These are phyloP conservation scores for Claviceps spartinae DNA, from an alignment of 2,329 filamentous ascomycete species.

Conservation along the genomic window DNA sequence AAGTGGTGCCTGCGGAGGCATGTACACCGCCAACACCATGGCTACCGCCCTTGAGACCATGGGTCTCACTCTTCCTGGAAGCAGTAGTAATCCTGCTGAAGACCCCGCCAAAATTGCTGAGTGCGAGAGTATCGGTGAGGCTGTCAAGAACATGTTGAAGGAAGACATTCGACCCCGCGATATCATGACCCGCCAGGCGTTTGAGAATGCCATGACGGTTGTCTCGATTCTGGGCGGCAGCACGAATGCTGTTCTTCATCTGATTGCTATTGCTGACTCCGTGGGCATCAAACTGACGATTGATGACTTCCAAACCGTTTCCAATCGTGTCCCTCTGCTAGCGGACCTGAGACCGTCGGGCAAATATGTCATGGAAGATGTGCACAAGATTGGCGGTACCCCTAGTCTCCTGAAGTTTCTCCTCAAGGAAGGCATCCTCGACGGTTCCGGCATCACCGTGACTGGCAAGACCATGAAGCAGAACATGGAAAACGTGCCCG, in stretches of 20 bases:
- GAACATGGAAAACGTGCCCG: constrained; percentile 65
- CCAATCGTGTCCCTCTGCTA: constrained; percentile 64
- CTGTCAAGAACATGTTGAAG: constrained; percentile 60
- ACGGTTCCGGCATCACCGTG: constrained; percentile 68
- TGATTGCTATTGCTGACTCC: constrained; percentile 72
- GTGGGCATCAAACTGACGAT: constrained; percentile 72
- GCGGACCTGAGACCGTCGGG: constrained; percentile 77
- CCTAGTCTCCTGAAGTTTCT: constrained; percentile 80
- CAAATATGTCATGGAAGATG: constrained; percentile 73
- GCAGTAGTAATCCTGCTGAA: constrained; percentile 67
- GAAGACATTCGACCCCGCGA: constrained; percentile 68
- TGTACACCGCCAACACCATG: constrained; percentile 95
- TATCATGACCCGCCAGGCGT: constrained; percentile 66
- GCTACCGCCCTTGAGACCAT: constrained; percentile 82
- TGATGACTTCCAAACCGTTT: constrained; percentile 75
- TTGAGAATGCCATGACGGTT: constrained; percentile 75
- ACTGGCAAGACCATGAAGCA: constrained; percentile 82
- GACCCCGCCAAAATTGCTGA: constrained; percentile 58
- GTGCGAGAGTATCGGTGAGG: constrained; percentile 56
- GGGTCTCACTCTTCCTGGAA: constrained; percentile 75
- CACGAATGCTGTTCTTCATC: constrained; percentile 73
- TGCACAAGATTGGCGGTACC: constrained; percentile 77
- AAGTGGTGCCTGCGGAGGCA: constrained; percentile 61
- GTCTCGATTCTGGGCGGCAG: constrained; percentile 74
- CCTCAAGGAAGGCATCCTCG: constrained; percentile 67